Evolutionary conservation across 192 early-diverging fungal species (phyloP).

Genomic region (Neocallimastix lanati): DNA sequence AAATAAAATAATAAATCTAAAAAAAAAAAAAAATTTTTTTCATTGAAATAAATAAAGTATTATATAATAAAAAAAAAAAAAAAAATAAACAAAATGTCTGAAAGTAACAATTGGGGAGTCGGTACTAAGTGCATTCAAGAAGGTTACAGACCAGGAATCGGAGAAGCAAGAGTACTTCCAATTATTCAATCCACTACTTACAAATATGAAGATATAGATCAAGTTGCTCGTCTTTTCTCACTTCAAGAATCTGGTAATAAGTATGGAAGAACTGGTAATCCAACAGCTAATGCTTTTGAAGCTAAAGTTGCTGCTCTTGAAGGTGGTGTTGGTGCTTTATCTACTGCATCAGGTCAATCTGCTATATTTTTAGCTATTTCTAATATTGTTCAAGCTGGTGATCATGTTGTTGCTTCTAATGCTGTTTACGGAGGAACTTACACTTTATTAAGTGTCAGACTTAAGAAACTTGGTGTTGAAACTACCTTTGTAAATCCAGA

Average conservation of each 20-base stretch:
- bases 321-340: not conserved
- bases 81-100: not conserved
- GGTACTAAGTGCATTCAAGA: not conserved
- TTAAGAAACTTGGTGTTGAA: not conserved
- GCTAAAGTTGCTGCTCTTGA: not conserved
- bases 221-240: slow-evolving; percentile 1
- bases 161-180: not conserved
- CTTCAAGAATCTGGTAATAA: not conserved
- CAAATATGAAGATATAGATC: not conserved
- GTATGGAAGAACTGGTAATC: not conserved
- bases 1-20: too few species aligned
- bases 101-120: not conserved
- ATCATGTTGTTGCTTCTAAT: not conserved
- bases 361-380: not conserved
- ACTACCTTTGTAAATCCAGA: not conserved
- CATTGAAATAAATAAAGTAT: too few species aligned
- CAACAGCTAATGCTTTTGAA: not conserved
- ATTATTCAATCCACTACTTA: not conserved
- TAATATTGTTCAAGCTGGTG: not conserved
- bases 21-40: too few species aligned
- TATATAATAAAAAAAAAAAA: too few species aligned
- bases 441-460: not conserved
- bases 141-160: not conserved
- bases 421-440: slow-evolving; percentile 1
- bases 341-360: not conserved